A percentile compares a stretch with the other conserved stretches of the same genome.
These are phyloP conservation scores for Begonia loranthoides DNA, from an alignment of 306 rosid genomes.

Conservation along the genomic window DNA sequence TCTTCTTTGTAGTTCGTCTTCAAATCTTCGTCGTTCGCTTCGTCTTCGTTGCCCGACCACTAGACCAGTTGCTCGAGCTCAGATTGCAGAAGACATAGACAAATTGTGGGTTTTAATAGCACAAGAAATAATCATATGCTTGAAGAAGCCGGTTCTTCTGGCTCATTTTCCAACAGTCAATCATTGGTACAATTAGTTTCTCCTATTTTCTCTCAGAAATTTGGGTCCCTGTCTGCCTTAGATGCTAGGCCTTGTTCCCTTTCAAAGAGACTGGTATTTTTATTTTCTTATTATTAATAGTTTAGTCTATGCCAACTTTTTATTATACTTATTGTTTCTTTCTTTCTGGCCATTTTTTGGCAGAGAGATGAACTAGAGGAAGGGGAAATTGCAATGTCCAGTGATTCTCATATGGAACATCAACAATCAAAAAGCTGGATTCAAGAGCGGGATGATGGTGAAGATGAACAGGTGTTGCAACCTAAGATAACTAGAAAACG, in stretches of 20 bases:
- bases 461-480: constrained; percentile 88
- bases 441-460: constrained; percentile 91
- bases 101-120: too few relatives aligned
- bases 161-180: constrained; percentile 63
- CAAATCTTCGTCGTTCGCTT: too few relatives aligned
- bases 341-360: constrained; percentile 18
- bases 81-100: too few relatives aligned
- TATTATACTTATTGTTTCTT: constrained; percentile 5
- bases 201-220: constrained; percentile 75
- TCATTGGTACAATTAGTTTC: constrained; percentile 41
- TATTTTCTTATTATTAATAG: constrained; percentile 18
- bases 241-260: constrained; percentile 70
- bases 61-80: too few relatives aligned
- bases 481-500: constrained; percentile 90
- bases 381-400: constrained; percentile 90
- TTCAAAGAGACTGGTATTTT: constrained; percentile 58
- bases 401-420: constrained; percentile 82
- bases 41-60: too few relatives aligned
- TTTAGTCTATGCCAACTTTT: constrained; percentile 18
- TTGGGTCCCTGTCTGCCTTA: constrained; percentile 81
- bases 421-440: constrained; percentile 89
- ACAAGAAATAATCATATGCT: constrained; percentile 32
- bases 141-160: constrained; percentile 67
- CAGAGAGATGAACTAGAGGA: constrained; percentile 89
- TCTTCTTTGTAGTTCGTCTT: too few relatives aligned